Percentiles rank a stretch among this genome's conserved stretches.
Evolutionary conservation across 495 filamentous ascomycete species (phyloP).

Genomic region (Trichoderma reesei): DNA sequence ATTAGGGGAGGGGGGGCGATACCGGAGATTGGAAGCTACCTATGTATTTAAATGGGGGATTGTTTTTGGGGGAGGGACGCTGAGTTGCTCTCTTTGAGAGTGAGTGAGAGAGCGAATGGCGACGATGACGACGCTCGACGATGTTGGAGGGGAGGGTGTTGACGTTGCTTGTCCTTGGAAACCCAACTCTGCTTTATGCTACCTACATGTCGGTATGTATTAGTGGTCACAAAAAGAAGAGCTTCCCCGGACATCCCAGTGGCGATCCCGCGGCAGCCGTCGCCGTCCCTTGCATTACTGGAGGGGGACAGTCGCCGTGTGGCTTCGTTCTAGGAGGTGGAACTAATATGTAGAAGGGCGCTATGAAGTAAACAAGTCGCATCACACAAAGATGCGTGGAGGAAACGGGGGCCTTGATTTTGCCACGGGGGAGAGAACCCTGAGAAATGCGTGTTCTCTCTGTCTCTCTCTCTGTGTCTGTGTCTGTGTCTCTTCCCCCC

Average conservation of each 20-base stretch:
- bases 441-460: not conserved
- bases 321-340: too few relatives aligned
- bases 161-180: not conserved
- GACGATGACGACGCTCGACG: too few relatives aligned
- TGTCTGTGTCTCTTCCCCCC: not conserved
- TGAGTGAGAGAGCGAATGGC: too few relatives aligned
- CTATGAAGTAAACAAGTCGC: not conserved
- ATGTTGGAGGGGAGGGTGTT: too few relatives aligned
- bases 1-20: too few relatives aligned
- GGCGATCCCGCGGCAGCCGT: slow-evolving; percentile 6
- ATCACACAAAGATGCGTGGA: not conserved
- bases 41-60: too few relatives aligned
- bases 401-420: not conserved
- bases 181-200: not conserved
- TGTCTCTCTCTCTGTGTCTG: not conserved
- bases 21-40: too few relatives aligned
- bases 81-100: too few relatives aligned
- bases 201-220: not conserved
- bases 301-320: not conserved
- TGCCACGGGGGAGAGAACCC: not conserved
- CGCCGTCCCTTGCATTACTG: slow-evolving; percentile 5
- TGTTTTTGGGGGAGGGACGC: too few relatives aligned
- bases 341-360: not conserved
- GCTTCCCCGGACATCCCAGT: not conserved
- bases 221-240: not conserved